Conservation (phyloP, 768 basidiomycete species). For the Gelatoporia subvermispora region DNA sequence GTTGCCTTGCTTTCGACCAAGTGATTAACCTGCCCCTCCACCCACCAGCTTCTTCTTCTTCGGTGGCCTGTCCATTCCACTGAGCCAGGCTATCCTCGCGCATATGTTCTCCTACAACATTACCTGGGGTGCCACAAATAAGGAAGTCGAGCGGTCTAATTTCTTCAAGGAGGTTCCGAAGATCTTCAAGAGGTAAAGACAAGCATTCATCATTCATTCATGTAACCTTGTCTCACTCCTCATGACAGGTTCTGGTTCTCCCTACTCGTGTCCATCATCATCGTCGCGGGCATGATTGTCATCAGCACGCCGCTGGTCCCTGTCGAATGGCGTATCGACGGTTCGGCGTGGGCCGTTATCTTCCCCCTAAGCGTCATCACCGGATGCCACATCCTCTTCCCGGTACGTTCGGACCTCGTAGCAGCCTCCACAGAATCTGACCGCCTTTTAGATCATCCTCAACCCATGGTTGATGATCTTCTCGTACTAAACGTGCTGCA, state of each 20-base stretch:
- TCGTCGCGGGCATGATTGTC: slow-evolving; percentile 55
- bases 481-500: slow-evolving; percentile 36
- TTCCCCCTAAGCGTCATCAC: slow-evolving; percentile 67
- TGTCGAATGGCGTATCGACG: slow-evolving; percentile 57
- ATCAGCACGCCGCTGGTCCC: slow-evolving; percentile 52
- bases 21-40: background rate
- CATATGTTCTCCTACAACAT: slow-evolving; percentile 76
- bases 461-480: slow-evolving; percentile 91
- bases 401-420: slow-evolving; percentile 57
- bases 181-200: slow-evolving; percentile 56
- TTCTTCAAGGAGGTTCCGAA: slow-evolving; percentile 89
- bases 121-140: slow-evolving; percentile 73
- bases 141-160: slow-evolving; percentile 84
- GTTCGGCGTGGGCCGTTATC: slow-evolving; percentile 64
- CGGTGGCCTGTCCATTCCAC: slow-evolving; percentile 67
- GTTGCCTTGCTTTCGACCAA: background rate
- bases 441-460: slow-evolving; percentile 55
- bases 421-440: too few relatives aligned
- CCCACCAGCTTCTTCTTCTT: slow-evolving; percentile 69
- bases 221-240: background rate
- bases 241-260: slow-evolving; percentile 53
- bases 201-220: background rate
- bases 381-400: slow-evolving; percentile 69
- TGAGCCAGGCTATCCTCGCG: slow-evolving; percentile 58
- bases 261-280: slow-evolving; percentile 47